phyloP scores from a whole-genome alignment of 805 yeast species.

The Saccharomycopsis oosterbeekiorum region DNA sequence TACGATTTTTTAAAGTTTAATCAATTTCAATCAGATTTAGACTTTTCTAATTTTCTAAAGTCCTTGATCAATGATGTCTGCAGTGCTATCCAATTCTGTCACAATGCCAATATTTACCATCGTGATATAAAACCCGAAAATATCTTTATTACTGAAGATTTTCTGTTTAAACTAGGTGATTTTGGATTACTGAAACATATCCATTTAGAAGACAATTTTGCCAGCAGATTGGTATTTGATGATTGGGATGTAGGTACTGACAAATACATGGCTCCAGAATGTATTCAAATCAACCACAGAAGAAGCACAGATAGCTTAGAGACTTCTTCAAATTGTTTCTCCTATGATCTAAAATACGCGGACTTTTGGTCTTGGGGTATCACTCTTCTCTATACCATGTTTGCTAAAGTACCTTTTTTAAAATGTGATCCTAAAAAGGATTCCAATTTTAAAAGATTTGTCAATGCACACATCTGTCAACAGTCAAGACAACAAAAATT shows the following conservation, averaged over 20 bases:
- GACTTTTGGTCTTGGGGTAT: conserved; percentile 89
- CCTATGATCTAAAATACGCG: conserved; percentile 63
- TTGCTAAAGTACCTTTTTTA: conserved; percentile 78
- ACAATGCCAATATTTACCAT: conserved; percentile 51
- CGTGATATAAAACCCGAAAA: conserved; percentile 72
- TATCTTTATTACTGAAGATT: conserved; percentile 40
- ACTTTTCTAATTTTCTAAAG: conserved; percentile 25
- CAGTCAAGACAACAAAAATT: background rate
- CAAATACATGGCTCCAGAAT: conserved; percentile 89
- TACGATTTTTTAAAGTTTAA: conserved; percentile 40
- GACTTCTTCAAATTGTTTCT: conserved; percentile 15
- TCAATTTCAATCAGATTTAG: conserved; percentile 13
- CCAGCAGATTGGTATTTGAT: conserved; percentile 21
- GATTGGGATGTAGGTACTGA: conserved; percentile 59
- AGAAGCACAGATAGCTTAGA: conserved; percentile 10
- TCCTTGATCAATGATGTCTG: conserved; percentile 40
- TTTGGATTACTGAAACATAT: conserved; percentile 43
- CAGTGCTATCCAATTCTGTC: conserved; percentile 45
- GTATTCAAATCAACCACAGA: conserved; percentile 38
- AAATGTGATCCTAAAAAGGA: conserved; percentile 58
- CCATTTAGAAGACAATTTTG: conserved; percentile 29
- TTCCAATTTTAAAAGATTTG: conserved; percentile 57
- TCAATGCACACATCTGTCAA: conserved; percentile 25
- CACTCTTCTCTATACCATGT: conserved; percentile 65
- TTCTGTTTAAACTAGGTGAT: conserved; percentile 55